Percentiles rank a stretch among this genome's conserved stretches.
Evolutionary conservation across 2,329 filamentous ascomycete species (phyloP).

Genomic region (Aspergillus caelatus): DNA sequence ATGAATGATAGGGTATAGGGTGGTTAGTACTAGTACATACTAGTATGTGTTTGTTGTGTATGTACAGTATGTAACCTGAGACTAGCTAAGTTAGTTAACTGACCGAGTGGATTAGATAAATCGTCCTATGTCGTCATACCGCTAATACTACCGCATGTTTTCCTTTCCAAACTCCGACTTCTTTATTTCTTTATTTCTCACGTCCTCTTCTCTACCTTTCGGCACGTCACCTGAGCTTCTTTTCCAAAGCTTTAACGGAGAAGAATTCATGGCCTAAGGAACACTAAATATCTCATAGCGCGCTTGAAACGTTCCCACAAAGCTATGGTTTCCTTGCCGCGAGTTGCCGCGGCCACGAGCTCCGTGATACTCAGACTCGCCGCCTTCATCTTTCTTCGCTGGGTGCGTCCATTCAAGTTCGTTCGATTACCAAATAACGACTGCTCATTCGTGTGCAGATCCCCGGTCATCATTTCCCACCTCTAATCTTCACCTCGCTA

Average conservation of each 20-base stretch:
- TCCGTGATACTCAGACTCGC: constrained; percentile 40
- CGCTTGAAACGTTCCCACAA: neutral
- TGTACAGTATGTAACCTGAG: no score
- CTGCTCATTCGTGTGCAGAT: constrained; percentile 32
- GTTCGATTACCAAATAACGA: neutral
- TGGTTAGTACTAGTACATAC: no score
- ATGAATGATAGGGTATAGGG: neutral
- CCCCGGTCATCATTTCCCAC: constrained; percentile 41
- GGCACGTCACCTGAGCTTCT: neutral
- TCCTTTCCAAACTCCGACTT: neutral
- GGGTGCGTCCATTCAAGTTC: constrained; percentile 34
- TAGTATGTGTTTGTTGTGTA: no score
- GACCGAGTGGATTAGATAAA: neutral
- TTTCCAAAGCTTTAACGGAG: neutral
- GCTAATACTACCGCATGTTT: neutral
- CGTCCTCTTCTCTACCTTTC: neutral
- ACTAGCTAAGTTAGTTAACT: neutral
- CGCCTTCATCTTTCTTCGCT: constrained; percentile 48
- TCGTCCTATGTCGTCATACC: neutral
- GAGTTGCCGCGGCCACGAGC: constrained; percentile 37
- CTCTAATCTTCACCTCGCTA: constrained; percentile 44
- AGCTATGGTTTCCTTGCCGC: constrained; percentile 37
- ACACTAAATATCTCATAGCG: neutral
- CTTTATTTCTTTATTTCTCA: neutral
- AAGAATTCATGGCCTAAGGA: neutral